Evolutionary conservation across 768 basidiomycete genomes (phyloP), one percentile per base, ranked within the genome.

Genomic region (Leccinum rimulosum): DNA sequence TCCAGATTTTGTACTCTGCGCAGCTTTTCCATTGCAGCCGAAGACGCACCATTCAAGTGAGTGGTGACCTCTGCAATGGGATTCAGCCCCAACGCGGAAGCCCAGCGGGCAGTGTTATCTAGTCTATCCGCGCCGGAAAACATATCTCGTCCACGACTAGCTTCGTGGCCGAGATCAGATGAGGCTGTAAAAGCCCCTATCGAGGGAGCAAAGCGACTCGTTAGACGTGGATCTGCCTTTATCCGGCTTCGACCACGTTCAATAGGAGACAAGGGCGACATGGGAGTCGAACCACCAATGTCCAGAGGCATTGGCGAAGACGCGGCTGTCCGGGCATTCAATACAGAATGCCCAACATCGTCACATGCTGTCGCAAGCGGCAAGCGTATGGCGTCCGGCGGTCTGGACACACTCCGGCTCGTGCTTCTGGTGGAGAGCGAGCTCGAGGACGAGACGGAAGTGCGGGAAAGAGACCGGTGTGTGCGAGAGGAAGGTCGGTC

Each of bases 391-490:
- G 67, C 62, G 15, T 66, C 66, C 67, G 40, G 76, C 2, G 76
- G 73, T 43, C 78, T 72, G 10, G 81, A 82, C 14, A 71, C 66
- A 60, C 79, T 79, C 36, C 79, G 75, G 45, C 78, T 76, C 12
- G 68, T 64, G 33, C 76, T 76, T 45, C 76, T 69, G 6, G 73
- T 70, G 9, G 77, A 77, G 5, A 73, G 68, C 8, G 79, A 76
- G 49, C 74, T 76, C 15, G 75, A 76, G 33, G 73, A 73, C 1
- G 74, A 68, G 15, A 75, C 69, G 10, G 83, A 82, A 2, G 78
- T 75, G n/a, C 82, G 74, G 12, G 83, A 85, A 31, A 79, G 68
- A 4, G 84, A 84, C 31, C 82, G 77, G 56, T 77, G 70, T 2
- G 73, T 70, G 45, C 68, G 73, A 30, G 70, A 66, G 65, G 73